These are phyloP conservation scores for Cucumis hystrix DNA, from an alignment of 306 rosid species.

Conservation along the genomic window DNA sequence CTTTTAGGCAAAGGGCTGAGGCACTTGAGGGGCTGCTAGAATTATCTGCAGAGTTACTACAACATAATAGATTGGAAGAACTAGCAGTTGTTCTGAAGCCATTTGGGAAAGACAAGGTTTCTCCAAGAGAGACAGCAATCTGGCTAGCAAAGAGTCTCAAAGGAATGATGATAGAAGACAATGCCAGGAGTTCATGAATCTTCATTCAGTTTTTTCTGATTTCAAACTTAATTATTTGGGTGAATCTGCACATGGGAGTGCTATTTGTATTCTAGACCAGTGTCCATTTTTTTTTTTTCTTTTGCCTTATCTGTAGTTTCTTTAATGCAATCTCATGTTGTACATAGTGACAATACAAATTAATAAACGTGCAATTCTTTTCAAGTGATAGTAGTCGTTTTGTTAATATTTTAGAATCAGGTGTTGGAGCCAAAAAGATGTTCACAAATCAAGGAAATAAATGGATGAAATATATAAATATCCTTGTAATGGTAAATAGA, in stretches of 20 bases:
- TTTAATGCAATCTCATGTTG: conserved; percentile 53
- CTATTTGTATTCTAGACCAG: conserved; percentile 21
- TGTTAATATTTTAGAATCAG: background rate
- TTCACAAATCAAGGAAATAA: no score
- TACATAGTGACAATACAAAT: conserved; percentile 62
- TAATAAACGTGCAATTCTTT: conserved; percentile 5
- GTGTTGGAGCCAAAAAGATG: background rate
- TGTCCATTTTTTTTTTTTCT: background rate
- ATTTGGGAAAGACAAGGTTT: conserved; percentile 87
- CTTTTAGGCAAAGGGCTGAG: conserved; percentile 89
- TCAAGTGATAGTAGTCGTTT: background rate
- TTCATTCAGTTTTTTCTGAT: conserved; percentile 18
- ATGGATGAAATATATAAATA: no score
- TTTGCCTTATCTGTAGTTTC: conserved; percentile 40
- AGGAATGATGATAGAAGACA: conserved; percentile 88
- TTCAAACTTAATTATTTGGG: conserved; percentile 12
- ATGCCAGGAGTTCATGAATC: conserved; percentile 42
- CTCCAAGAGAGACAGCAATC: conserved; percentile 98
- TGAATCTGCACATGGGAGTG: conserved; percentile 18
- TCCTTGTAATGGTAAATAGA: no score
- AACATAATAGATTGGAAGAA: conserved; percentile 78
- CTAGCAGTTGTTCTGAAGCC: conserved; percentile 87
- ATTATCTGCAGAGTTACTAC: conserved; percentile 85
- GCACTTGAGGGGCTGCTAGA: conserved; percentile 97
- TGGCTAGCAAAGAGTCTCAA: conserved; percentile 96